Evolutionary conservation across 192 early-diverging fungal species (phyloP), one percentile per base, ranked within the genome.

Genomic region (Rhizophagus sp.): DNA sequence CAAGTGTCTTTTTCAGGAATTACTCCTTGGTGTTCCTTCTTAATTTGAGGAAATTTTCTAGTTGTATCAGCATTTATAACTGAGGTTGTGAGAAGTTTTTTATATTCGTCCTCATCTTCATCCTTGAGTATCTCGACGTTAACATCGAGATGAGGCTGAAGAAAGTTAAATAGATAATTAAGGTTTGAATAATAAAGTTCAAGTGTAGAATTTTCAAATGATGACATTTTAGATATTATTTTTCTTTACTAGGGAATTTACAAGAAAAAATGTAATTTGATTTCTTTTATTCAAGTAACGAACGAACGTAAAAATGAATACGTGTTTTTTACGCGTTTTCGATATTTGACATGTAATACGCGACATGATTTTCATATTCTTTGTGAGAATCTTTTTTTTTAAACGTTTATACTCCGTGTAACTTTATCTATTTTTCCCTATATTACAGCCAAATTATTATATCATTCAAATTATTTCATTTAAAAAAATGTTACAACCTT

Each of bases 401-500:
- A 30, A 30, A 30, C 30, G 30, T 30, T 30, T 30, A 30, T 30
- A 36, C 34, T 36, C 39, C 8, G 39, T 41, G 39, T 41, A 41
- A 41, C 39, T 41, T n/a, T 41, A 0, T 8, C 39, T 41, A 41
- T 41, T 41, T 36, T 41, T 41, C 6, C 39, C 8, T 41, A 41
- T 41, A 41, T 8, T 41, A 41, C 39, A 41, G 39, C 39, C 39
- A 41, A 41, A 41, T 41, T 41, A 41, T 41, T 8, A 41, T 41
- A 41, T 41, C 30, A 30, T 41, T 41, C 39, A 41, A 6, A n/a
- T n/a, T n/a, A n/a, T n/a, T n/a, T n/a, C n/a, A n/a, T n/a, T n/a
- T 41, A 8, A 47, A 49, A 25, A 52, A 41, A 79, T 79, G 78
- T 65, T 79, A 27, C 78, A 79, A 22, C 67, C 27, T 11, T 79